Percentiles rank a stretch among this genome's conserved stretches.
Conservation (phyloP, 2,329 filamentous ascomycete genomes). For the Alternaria dauci region DNA sequence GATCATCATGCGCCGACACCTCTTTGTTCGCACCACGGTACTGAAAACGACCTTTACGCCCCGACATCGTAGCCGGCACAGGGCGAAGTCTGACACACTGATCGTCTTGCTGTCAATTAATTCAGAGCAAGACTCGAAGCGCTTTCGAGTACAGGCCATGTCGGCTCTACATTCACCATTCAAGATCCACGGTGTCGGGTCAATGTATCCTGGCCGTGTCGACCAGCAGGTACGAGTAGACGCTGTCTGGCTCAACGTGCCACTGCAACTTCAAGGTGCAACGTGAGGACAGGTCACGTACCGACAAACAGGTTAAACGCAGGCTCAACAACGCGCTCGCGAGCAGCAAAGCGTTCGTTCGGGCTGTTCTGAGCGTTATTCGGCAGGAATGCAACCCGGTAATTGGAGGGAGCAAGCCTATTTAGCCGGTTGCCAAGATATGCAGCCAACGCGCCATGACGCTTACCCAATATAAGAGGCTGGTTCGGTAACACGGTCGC, state of each 20-base stretch:
- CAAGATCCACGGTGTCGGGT: background rate
- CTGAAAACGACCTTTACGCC: background rate
- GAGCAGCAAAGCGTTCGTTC: constrained; percentile 14
- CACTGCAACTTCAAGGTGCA: constrained; percentile 23
- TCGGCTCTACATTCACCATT: background rate
- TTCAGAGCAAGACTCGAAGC: background rate
- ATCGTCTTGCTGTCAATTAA: background rate
- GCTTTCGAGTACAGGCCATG: background rate
- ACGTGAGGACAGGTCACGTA: constrained; percentile 16
- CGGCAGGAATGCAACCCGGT: constrained; percentile 22
- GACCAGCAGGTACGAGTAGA: background rate
- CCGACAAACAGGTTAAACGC: constrained; percentile 19
- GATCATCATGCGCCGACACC: background rate
- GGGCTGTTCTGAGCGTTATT: constrained; percentile 19
- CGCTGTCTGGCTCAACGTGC: background rate
- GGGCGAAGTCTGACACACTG: background rate
- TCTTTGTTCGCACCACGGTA: background rate
- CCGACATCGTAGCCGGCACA: background rate
- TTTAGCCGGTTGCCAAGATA: constrained; percentile 39
- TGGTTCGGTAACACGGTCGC: constrained; percentile 39
- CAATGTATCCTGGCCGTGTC: constrained; percentile 1
- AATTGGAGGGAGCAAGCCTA: constrained; percentile 32
- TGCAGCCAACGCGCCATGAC: constrained; percentile 30
- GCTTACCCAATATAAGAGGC: constrained; percentile 31
- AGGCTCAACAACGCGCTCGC: constrained; percentile 3